Base-by-base conservation (phyloP, 2,329 filamentous ascomycete species). In the Coleophoma cylindrospora region DNA sequence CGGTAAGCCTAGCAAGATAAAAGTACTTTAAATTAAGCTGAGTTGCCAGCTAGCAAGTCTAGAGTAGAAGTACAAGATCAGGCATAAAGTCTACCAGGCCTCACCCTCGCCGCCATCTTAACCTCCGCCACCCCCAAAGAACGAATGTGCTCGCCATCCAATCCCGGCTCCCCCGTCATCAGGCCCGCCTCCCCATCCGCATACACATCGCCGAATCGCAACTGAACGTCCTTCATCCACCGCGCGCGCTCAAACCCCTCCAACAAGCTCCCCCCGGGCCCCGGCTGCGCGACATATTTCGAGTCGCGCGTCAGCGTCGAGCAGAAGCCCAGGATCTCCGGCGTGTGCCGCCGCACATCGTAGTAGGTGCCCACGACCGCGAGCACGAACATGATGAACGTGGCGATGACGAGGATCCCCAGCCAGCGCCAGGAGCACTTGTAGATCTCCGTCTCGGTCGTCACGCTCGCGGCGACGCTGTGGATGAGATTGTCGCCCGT, bases 311-410 rank as follows among this genome's bases (percentile, higher is more conserved):
- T 54, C 47, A 60, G 44, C 49, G 54, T 54, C 9, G 48, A 50
- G 3, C 59, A 53, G 47, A 51, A 61, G 1, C 56, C 57, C 40
- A 60, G 32, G 46, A 57, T 58, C 40, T 60, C 57, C 2, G 57
- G 56, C 1, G 58, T 48, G 41, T 54, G 57, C 1, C 53, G 58
- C 34, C 45, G 54, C 21, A 54, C 40, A 3, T 51, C 56, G 27
- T 49, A 61, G 19, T 50, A 46, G 2, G 58, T 50, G 13, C 57
- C 51, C 8, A 45, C 36, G 17, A 56, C 48, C 2, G 57, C 54
- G 5, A 52, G 50, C 11, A 49, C n/a, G 12, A 58, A 36, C 59
- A 61, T 61, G 6, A 55, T 49, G 2, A 52, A 34, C 27, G 55
- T 57, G 10, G 54, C 49, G 17, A 56, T 2, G 2, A 57, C 47